Conservation (phyloP, 148 eudicot genomes). For the Chenopodium quinoa region DNA sequence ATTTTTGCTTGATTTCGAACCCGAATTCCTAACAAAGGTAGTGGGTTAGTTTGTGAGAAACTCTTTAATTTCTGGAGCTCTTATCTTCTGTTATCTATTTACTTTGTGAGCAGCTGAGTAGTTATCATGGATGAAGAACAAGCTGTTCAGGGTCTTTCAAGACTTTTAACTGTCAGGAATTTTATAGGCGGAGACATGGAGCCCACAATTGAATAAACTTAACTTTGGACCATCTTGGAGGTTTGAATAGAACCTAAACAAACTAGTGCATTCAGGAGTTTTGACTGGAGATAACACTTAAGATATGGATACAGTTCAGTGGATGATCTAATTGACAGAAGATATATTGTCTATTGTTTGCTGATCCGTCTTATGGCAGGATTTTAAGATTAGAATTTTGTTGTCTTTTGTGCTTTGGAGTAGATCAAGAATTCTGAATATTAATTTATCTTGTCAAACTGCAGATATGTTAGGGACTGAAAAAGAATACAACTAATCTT, state of each 20-base stretch:
- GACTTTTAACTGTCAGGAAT: neutral
- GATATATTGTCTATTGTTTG: neutral
- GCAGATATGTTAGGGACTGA: neutral
- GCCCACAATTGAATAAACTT: neutral
- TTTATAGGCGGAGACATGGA: neutral
- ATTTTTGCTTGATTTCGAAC: no score
- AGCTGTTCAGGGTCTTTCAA: neutral
- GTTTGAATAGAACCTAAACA: neutral
- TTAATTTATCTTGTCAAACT: neutral
- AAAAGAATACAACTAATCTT: neutral
- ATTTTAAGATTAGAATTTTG: neutral
- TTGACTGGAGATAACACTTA: neutral
- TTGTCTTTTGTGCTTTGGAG: neutral
- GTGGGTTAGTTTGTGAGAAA: neutral
- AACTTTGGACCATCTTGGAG: neutral
- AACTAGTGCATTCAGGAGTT: neutral
- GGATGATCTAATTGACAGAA: neutral
- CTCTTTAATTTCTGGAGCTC: neutral
- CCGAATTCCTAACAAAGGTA: neutral
- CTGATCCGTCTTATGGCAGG: neutral
- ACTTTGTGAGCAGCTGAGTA: neutral
- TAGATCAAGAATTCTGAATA: neutral
- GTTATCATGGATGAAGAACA: neutral
- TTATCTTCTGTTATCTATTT: neutral
- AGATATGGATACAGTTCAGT: neutral